phyloP scores from a whole-genome alignment of 441 rosid species.

The Hura crepitans region DNA sequence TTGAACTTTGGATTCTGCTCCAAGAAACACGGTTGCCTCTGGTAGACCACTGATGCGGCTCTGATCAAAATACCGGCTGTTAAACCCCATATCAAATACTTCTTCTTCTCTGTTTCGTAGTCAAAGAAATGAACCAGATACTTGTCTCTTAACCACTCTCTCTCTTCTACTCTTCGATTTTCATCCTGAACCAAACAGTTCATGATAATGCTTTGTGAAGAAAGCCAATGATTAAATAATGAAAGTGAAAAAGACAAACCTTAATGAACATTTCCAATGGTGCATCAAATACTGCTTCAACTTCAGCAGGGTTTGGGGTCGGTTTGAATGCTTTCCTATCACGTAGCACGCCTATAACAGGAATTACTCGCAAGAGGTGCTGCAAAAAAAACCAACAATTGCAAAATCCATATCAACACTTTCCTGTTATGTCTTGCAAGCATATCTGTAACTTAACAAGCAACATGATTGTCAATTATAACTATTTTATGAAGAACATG shows the following conservation, averaged over 20 bases:
- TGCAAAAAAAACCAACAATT: slow-evolving; percentile 34
- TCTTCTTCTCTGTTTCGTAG: slow-evolving; percentile 47
- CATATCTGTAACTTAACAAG: not conserved
- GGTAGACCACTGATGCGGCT: slow-evolving; percentile 77
- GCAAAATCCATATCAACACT: slow-evolving; percentile 12
- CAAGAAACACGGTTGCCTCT: slow-evolving; percentile 57
- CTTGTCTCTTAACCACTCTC: slow-evolving; percentile 86
- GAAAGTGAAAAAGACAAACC: slow-evolving; percentile 37
- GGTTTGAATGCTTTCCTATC: slow-evolving; percentile 54
- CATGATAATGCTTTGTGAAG: not conserved
- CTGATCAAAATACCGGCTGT: slow-evolving; percentile 86
- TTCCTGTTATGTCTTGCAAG: not conserved
- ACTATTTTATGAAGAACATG: not conserved
- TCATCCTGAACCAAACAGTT: slow-evolving; percentile 52
- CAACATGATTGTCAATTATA: not conserved
- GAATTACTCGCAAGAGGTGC: slow-evolving; percentile 85
- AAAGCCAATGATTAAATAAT: slow-evolving; percentile 6
- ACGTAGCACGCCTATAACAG: slow-evolving; percentile 70
- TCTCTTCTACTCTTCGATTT: slow-evolving; percentile 63
- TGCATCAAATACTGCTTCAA: slow-evolving; percentile 76
- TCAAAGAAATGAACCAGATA: slow-evolving; percentile 71
- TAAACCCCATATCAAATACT: slow-evolving; percentile 77
- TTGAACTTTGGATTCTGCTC: slow-evolving; percentile 71
- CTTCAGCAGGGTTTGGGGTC: slow-evolving; percentile 70
- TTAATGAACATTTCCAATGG: slow-evolving; percentile 90